Base-by-base conservation (phyloP, 495 filamentous ascomycete genomes). In the Lentithecium fluviatile region DNA sequence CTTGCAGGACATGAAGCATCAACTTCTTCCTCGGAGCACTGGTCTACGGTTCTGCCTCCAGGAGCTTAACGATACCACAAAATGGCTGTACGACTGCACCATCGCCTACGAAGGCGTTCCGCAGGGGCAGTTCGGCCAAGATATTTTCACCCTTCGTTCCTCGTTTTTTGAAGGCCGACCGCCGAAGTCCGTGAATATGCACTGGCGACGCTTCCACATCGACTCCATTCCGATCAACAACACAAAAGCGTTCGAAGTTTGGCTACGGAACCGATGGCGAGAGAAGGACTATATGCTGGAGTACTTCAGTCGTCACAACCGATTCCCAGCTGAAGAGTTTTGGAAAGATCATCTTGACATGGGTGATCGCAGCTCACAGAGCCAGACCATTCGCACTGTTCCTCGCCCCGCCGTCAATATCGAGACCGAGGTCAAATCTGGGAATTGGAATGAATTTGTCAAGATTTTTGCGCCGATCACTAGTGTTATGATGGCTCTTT, bases 51-150 rank as follows among this genome's bases (percentile, higher is more conserved):
- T 77, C 59, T 74, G 73, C 51, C 51, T 77, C 45, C 60, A 74
- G 50, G 66, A 77, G 50, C 55, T 77, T 26, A 63, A 52, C n/a
- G 47, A 64, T 24, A 71, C 72, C 5, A 74, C 69, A 3, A 61
- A 73, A 4, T 77, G 74, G 74, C 49, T 77, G 20, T 77, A 77
- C 50, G 74, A 77, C 60, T 75, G 73, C 55, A 77, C 74, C 7
- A 73, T 77, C 40, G 73, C 69, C 0, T 77, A 77, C 58, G 74
- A 77, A 63, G 74, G 74, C 34, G 62, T 77, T 2, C 74, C 74
- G 19, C 50, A 38, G 3, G 69, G 73, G 17, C 54, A 69, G 49
- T 77, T 72, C 58, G 74, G 74, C 15, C 74, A 77, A 54, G 74
- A 77, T 47, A 74, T 77, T 37, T 77, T 71, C 61, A 75, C 73